phyloP scores from a whole-genome alignment of 495 filamentous ascomycete species.

The Xylaria palmicola region DNA sequence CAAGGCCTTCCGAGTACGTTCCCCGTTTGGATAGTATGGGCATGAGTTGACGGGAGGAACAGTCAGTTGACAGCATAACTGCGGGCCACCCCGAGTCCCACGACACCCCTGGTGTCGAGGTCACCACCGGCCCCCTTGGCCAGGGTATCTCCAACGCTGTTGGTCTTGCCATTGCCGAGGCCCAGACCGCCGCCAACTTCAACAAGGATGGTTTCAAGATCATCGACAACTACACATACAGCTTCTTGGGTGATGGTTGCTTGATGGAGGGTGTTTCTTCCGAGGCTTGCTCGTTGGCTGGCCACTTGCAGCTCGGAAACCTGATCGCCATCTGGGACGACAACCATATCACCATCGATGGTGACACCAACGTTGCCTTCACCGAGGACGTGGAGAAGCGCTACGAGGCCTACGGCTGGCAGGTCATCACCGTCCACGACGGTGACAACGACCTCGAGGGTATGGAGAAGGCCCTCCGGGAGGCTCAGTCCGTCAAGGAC shows the following conservation, averaged over 20 bases:
- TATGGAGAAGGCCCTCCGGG: slow-evolving; percentile 86
- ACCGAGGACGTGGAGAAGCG: slow-evolving; percentile 96
- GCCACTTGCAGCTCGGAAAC: slow-evolving; percentile 96
- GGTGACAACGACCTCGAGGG: slow-evolving; percentile 86
- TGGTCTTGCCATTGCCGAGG: slow-evolving; percentile 94
- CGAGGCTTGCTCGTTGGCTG: slow-evolving; percentile 89
- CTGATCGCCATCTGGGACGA: slow-evolving; percentile 96
- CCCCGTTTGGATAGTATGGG: not conserved
- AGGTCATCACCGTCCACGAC: slow-evolving; percentile 79
- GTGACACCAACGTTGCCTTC: slow-evolving; percentile 92
- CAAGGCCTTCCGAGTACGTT: slow-evolving; percentile 89
- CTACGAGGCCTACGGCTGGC: slow-evolving; percentile 98
- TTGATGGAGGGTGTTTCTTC: slow-evolving; percentile 96
- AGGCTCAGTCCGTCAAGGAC: slow-evolving; percentile 82
- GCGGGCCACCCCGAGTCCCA: slow-evolving; percentile 96
- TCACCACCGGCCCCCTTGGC: slow-evolving; percentile 94
- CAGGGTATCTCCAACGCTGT: slow-evolving; percentile 95
- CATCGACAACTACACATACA: slow-evolving; percentile 94
- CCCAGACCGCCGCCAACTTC: slow-evolving; percentile 83
- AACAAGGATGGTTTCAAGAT: slow-evolving; percentile 96
- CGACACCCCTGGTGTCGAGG: slow-evolving; percentile 94
- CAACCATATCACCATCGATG: slow-evolving; percentile 95
- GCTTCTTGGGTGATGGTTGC: slow-evolving; percentile 97
- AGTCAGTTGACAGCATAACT: slow-evolving; percentile 88
- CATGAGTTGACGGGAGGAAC: not conserved